Base-by-base conservation (phyloP, 371 early-diverging fungal species). In the Nematocida sp. region DNA sequence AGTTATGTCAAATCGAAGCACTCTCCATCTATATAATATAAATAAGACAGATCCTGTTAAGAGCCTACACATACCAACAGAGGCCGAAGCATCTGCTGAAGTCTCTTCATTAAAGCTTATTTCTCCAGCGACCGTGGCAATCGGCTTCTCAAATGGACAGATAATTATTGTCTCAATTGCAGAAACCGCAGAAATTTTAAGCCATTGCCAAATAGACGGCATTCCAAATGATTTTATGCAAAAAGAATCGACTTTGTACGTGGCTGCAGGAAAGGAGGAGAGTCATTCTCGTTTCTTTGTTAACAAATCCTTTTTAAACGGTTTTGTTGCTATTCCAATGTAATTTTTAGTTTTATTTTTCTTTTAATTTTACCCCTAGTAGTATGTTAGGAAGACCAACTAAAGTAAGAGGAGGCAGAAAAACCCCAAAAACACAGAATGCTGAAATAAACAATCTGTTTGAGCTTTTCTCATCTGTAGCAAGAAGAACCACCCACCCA, bases 341-440 rank as follows among this genome's bases (percentile, higher is more conserved):
- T 62, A 62, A 62, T 42, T 42, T 27, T 27, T 50, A 13, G 20
- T 58, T 69, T 78, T 78, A 55, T 62, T 78, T 78, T 67, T 57
- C 15, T 61, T 78, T 78, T 70, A 42, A 45, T 39, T 54, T 60
- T 52, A 69, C 70, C 80, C 69, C 67, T 20, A 58, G 58, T 18
- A 58, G 58, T 39, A 60, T 78, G 80, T 45, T 69, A 75, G 55
- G 69, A 52, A 46, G 46, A 45, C 46, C 80, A 56, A 39, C 23
- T 40, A 70, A 70, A 58, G 13, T 56, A 78, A 78, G 80, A 78
- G 56, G 80, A 54, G 80, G 80, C 20, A 56, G 80, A 70, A 78
- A 78, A 62, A 44, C 57, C 33, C 80, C 80, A 78, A 70, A 50
- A 13, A 78, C 71, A 47, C 9, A 58, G 45, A 78, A 78, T 27